These are phyloP conservation scores for Aspergillus leporis DNA, from an alignment of 495 filamentous ascomycete species.

Conservation along the genomic window DNA sequence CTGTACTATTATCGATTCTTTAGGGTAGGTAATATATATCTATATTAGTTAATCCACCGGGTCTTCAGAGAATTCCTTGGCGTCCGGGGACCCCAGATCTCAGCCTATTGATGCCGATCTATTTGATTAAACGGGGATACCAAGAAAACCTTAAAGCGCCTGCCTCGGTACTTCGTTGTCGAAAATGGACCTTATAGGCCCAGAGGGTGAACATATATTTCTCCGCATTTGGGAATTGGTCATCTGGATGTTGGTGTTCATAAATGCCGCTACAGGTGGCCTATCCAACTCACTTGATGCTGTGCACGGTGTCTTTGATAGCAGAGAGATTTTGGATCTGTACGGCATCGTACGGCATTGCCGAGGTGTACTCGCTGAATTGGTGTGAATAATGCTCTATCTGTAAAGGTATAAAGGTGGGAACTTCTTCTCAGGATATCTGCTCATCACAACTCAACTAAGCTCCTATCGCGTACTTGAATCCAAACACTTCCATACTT, in stretches of 20 bases:
- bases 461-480: not conserved
- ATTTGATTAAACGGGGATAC: not conserved
- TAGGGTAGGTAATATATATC: not conserved
- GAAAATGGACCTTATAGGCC: not conserved
- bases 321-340: not conserved
- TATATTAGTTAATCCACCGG: not conserved
- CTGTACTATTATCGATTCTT: not conserved
- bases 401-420: not conserved
- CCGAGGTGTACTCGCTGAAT: not conserved
- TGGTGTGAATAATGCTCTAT: not conserved
- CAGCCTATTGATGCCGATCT: not conserved
- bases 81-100: not conserved
- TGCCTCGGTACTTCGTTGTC: not conserved
- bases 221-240: not conserved
- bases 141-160: not conserved
- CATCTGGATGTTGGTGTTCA: not conserved
- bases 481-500: not conserved
- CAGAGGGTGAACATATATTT: not conserved
- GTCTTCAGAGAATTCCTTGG: not conserved
- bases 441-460: not conserved
- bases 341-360: not conserved
- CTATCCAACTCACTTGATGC: not conserved
- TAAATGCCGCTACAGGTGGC: not conserved
- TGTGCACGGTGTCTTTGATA: not conserved
- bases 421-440: not conserved